A percentile compares a stretch with the other conserved stretches of the same genome.
Conservation (phyloP, 2,329 filamentous ascomycete genomes). For the Aspergillus nomiae region DNA sequence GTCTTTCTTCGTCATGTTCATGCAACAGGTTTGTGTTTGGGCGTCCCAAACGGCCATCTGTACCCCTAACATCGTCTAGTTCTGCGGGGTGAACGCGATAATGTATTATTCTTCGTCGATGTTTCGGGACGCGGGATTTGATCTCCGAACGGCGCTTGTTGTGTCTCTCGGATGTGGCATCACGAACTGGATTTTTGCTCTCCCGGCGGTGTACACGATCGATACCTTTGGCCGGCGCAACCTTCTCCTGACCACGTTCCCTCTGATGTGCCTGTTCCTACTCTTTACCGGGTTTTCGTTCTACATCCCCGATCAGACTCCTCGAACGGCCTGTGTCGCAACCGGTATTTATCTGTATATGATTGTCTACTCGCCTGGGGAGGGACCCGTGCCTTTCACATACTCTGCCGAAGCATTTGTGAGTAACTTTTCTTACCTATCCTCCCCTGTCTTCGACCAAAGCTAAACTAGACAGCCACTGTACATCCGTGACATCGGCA, state of each 20-base stretch:
- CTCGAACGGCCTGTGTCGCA: slow-evolving; percentile 45
- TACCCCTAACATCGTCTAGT: slow-evolving; percentile 26
- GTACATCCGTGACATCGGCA: slow-evolving; percentile 63
- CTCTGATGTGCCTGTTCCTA: slow-evolving; percentile 60
- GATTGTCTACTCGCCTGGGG: slow-evolving; percentile 56
- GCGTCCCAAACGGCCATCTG: background rate
- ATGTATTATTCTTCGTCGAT: slow-evolving; percentile 62
- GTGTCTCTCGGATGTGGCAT: slow-evolving; percentile 64
- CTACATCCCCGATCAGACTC: slow-evolving; percentile 47
- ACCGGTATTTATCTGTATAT: slow-evolving; percentile 49
- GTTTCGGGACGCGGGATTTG: slow-evolving; percentile 33
- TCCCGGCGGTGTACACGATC: slow-evolving; percentile 66
- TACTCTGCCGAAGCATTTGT: slow-evolving; percentile 65
- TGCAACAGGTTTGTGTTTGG: slow-evolving; percentile 56
- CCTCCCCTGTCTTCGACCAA: slow-evolving; percentile 15
- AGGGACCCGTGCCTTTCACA: slow-evolving; percentile 66
- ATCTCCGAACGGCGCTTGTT: slow-evolving; percentile 53
- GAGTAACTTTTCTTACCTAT: background rate
- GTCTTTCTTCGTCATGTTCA: slow-evolving; percentile 66
- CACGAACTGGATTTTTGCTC: slow-evolving; percentile 66
- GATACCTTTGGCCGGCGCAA: slow-evolving; percentile 69
- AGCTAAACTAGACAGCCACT: slow-evolving; percentile 49
- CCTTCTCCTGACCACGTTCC: slow-evolving; percentile 65
- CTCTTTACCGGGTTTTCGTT: slow-evolving; percentile 58
- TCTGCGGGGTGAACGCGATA: slow-evolving; percentile 56